These are phyloP conservation scores for Strobilomyces confusus DNA, from an alignment of 768 basidiomycete genomes.

Conservation along the genomic window DNA sequence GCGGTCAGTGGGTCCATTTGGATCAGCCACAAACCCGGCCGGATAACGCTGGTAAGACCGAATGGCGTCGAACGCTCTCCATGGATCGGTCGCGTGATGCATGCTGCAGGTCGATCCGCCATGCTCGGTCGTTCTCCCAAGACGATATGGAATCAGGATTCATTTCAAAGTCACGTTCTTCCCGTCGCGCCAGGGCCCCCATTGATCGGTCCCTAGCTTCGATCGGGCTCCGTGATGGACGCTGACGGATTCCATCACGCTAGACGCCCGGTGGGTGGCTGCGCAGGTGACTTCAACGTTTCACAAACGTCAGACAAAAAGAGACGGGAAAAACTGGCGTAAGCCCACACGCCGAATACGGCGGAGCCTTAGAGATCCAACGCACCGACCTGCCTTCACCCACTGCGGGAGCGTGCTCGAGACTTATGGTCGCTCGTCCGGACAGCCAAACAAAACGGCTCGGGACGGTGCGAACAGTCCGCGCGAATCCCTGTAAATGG, in stretches of 20 bases:
- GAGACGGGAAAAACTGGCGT: not conserved
- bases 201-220: not conserved
- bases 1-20: not conserved
- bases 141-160: constrained; percentile 1
- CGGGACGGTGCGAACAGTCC: too few relatives aligned
- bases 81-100: not conserved
- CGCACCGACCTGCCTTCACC: not conserved
- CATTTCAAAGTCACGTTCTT: not conserved
- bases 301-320: constrained; percentile 1
- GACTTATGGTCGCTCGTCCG: too few relatives aligned
- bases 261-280: not conserved
- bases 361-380: not conserved
- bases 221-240: too few relatives aligned
- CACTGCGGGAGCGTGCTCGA: not conserved
- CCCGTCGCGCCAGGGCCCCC: not conserved
- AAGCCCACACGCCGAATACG: not conserved
- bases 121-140: not conserved
- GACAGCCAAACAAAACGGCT: too few relatives aligned
- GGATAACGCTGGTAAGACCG: not conserved
- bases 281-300: not conserved
- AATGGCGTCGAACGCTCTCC: not conserved
- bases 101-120: not conserved
- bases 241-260: not conserved
- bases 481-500: too few relatives aligned
- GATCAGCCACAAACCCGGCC: not conserved